A percentile compares a stretch with the other conserved stretches of the same genome.
Conservation (phyloP, 1,284 basidiomycete genomes). For the Coriolopsis trogii region DNA sequence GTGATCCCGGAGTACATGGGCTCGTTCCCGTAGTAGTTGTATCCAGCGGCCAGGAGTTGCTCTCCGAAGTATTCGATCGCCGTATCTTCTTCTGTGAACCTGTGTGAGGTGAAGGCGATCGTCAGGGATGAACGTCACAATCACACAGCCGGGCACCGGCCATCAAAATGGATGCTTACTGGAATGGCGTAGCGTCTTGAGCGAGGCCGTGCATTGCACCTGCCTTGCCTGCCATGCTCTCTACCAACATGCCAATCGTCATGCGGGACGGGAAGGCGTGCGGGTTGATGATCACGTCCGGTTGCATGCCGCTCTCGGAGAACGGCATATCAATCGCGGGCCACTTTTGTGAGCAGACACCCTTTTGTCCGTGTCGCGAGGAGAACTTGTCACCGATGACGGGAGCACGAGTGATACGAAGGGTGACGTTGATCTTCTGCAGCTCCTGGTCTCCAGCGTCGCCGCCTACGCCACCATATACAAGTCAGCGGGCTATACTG, state of each 20-base stretch:
- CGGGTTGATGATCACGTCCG: constrained; percentile 99
- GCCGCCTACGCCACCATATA: constrained; percentile 73
- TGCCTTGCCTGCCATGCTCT: constrained; percentile 98
- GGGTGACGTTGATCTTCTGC: constrained; percentile 93
- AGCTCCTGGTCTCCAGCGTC: constrained; percentile 88
- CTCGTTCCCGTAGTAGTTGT: constrained; percentile 99
- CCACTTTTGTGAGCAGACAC: constrained; percentile 99
- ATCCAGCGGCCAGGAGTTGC: constrained; percentile 91
- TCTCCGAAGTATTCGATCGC: constrained; percentile 98
- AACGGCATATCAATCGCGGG: constrained; percentile 99
- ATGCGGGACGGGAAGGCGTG: constrained; percentile 99
- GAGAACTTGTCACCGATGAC: constrained; percentile 99
- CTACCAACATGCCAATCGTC: constrained; percentile 99
- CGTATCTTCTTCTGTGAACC: constrained; percentile 95
- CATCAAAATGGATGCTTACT: constrained; percentile 53
- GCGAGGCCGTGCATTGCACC: constrained; percentile 98
- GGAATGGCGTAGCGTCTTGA: constrained; percentile 98
- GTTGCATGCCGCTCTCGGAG: constrained; percentile 98
- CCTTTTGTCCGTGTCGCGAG: constrained; percentile 98
- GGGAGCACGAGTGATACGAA: constrained; percentile 93
- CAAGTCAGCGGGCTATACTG: not conserved
- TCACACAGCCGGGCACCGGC: not conserved
- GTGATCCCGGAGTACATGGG: constrained; percentile 99
- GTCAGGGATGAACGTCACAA: constrained; percentile 6
- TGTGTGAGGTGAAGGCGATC: constrained; percentile 35